Percentiles rank a stretch among this genome's conserved stretches.
Conservation (phyloP, 192 early-diverging fungal genomes). For the Chytriomyces sp. region DNA sequence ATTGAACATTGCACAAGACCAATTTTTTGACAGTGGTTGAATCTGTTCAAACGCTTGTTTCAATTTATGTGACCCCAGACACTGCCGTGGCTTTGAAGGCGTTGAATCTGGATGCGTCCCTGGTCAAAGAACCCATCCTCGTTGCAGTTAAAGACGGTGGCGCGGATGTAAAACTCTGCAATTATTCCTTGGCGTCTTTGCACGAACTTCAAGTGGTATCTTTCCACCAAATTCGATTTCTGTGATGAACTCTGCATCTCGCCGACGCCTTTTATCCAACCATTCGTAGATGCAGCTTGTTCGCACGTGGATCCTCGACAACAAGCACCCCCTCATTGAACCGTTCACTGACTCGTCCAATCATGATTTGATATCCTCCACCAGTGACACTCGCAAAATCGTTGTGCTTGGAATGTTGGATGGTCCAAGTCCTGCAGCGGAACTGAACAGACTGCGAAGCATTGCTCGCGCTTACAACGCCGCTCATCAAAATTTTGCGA, state of each 20-base stretch:
- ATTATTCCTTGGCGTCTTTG: constrained; percentile 5
- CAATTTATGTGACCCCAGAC: constrained; percentile 31
- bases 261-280: background rate
- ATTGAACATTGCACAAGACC: constrained; percentile 13
- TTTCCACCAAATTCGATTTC: background rate
- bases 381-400: constrained; percentile 44
- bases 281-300: background rate
- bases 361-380: constrained; percentile 61
- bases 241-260: too few relatives aligned
- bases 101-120: background rate
- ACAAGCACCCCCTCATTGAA: constrained; percentile 51
- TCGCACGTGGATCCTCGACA: constrained; percentile 33
- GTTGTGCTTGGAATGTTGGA: constrained; percentile 69
- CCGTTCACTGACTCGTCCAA: constrained; percentile 68
- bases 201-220: background rate
- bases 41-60: constrained; percentile 21
- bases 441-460: background rate
- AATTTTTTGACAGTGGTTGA: constrained; percentile 25
- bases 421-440: constrained; percentile 4
- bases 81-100: constrained; percentile 2
- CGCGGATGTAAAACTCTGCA: constrained; percentile 22
- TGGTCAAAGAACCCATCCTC: background rate
- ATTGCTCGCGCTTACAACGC: constrained; percentile 13
- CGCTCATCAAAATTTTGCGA: background rate
- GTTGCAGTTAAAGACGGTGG: constrained; percentile 25